Conservation (phyloP, 805 yeast species). For the Candida argentea region DNA sequence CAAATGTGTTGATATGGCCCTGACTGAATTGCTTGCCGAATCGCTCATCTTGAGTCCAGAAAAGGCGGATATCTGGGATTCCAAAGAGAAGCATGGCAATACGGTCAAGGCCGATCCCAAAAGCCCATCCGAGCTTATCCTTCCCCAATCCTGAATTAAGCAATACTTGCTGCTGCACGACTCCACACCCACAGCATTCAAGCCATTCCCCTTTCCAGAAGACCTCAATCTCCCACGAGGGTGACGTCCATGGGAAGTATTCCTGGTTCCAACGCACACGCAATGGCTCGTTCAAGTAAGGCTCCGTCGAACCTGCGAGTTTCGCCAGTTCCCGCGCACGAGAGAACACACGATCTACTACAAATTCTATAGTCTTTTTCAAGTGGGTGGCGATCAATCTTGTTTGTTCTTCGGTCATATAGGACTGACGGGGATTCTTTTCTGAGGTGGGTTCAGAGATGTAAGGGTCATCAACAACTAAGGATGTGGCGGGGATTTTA, state of each 20-base stretch:
- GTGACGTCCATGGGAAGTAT: constrained; percentile 96
- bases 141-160: constrained; percentile 54
- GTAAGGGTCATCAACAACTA: constrained; percentile 68
- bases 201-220: constrained; percentile 99
- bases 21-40: constrained; percentile 63
- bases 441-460: constrained; percentile 36
- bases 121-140: constrained; percentile 87
- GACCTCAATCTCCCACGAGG: constrained; percentile 96
- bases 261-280: constrained; percentile 92
- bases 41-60: constrained; percentile 81
- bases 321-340: constrained; percentile 56
- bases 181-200: constrained; percentile 94
- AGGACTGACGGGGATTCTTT: constrained; percentile 71
- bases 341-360: constrained; percentile 76
- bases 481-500: constrained; percentile 53
- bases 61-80: constrained; percentile 86
- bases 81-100: constrained; percentile 94
- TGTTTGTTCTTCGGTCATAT: constrained; percentile 63
- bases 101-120: constrained; percentile 91
- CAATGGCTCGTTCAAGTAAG: constrained; percentile 61
- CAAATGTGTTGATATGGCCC: constrained; percentile 61
- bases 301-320: constrained; percentile 46
- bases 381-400: constrained; percentile 65
- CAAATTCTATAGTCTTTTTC: constrained; percentile 74
- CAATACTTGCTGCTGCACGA: constrained; percentile 71